These are phyloP conservation scores for Ceratobasidium sp. DNA, from an alignment of 1,284 basidiomycete genomes.

Conservation along the genomic window DNA sequence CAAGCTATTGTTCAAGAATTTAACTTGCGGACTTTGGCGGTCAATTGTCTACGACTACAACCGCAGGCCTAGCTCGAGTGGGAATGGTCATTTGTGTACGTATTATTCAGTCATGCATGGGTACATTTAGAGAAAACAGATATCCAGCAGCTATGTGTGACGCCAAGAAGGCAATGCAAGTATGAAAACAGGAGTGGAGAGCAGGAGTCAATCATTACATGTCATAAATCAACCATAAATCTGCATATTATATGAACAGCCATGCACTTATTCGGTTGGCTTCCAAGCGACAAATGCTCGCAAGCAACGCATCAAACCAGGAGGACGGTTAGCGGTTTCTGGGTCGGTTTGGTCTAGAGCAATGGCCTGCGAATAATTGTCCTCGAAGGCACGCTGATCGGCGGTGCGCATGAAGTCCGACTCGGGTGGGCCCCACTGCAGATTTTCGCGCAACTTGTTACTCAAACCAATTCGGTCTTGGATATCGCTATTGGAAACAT, in stretches of 20 bases:
- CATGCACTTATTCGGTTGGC: conserved; percentile 10
- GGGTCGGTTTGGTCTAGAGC: conserved; percentile 21
- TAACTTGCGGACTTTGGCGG: neutral
- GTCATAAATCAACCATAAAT: conserved; percentile 44
- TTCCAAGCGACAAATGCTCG: conserved; percentile 37
- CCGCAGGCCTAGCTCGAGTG: neutral
- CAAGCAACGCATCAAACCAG: conserved; percentile 23
- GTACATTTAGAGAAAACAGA: conserved; percentile 38
- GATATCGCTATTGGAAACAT: conserved; percentile 7
- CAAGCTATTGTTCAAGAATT: no score
- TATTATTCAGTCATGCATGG: conserved; percentile 38
- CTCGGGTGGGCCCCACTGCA: conserved; percentile 34
- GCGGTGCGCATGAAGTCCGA: conserved; percentile 35
- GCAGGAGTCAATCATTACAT: conserved; percentile 27
- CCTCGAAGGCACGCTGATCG: conserved; percentile 38
- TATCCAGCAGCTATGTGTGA: conserved; percentile 11
- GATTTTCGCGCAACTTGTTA: conserved; percentile 17
- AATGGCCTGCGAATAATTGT: conserved; percentile 31
- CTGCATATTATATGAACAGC: neutral
- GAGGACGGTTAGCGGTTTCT: conserved; percentile 9
- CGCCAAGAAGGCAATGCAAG: conserved; percentile 24
- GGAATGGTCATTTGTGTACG: conserved; percentile 5
- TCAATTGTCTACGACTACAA: conserved; percentile 16
- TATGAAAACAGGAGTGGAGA: conserved; percentile 15
- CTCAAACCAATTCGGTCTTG: conserved; percentile 38